Evolutionary conservation across 1,284 basidiomycete species (phyloP).

Genomic region (Malassezia slooffiae): DNA sequence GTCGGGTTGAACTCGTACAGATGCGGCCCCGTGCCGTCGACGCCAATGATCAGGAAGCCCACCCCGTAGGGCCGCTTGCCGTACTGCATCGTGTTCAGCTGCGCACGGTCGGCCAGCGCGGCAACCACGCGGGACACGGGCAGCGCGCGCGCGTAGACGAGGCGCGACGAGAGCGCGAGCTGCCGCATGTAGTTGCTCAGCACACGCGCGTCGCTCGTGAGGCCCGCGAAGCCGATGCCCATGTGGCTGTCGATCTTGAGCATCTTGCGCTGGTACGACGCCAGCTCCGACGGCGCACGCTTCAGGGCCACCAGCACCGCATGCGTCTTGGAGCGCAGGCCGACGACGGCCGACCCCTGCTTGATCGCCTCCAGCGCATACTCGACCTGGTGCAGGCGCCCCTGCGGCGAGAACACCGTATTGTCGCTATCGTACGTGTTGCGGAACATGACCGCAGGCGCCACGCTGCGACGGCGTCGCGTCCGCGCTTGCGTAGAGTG

Average conservation of each 20-base stretch:
- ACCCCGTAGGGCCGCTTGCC: constrained; percentile 95
- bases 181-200: constrained; percentile 87
- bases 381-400: constrained; percentile 76
- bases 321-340: constrained; percentile 86
- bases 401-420: constrained; percentile 46
- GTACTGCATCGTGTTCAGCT: constrained; percentile 98
- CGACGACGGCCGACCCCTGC: constrained; percentile 96
- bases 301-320: constrained; percentile 86
- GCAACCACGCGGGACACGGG: constrained; percentile 87
- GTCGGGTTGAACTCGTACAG: constrained; percentile 96
- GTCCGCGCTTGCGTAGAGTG: not conserved
- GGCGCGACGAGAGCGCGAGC: constrained; percentile 86
- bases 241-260: constrained; percentile 98
- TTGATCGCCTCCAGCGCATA: constrained; percentile 99
- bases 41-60: constrained; percentile 92
- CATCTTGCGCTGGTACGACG: constrained; percentile 99
- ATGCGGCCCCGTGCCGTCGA: constrained; percentile 88
- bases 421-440: constrained; percentile 46
- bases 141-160: constrained; percentile 87
- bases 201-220: constrained; percentile 95
- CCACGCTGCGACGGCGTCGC: constrained; percentile 6
- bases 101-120: constrained; percentile 93
- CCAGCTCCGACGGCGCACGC: constrained; percentile 96
- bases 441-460: too few relatives aligned
- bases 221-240: constrained; percentile 92